Evolutionary conservation across 345 rosid genomes (phyloP).

Genomic region (Pistacia vera): DNA sequence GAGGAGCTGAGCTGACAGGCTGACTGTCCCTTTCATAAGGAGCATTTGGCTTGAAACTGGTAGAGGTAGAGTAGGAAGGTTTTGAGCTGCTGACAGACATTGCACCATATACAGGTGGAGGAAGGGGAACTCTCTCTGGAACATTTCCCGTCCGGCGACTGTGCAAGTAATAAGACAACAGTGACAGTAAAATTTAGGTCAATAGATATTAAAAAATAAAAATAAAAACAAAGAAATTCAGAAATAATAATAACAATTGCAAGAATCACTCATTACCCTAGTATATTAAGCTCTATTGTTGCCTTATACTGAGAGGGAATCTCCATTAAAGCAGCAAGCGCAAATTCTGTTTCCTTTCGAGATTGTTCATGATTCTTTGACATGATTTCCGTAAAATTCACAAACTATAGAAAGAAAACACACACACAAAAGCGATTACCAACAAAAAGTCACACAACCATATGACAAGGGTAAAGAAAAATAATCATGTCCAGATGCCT

Average conservation of each 20-base stretch:
- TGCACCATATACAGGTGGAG: conserved; percentile 65
- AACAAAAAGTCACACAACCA: not conserved
- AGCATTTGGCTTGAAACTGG: conserved; percentile 62
- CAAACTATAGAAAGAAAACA: conserved; percentile 60
- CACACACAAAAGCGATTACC: not conserved
- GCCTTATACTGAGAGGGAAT: conserved; percentile 95
- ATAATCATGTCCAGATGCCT: not conserved
- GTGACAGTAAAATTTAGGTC: conserved; percentile 10
- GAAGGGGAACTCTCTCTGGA: conserved; percentile 69
- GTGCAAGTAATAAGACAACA: conserved; percentile 26
- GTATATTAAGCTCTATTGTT: conserved; percentile 71
- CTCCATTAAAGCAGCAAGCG: conserved; percentile 95
- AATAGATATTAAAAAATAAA: not conserved
- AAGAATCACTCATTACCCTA: conserved; percentile 57
- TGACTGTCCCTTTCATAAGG: conserved; percentile 41
- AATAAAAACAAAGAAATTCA: not conserved
- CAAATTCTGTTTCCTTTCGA: conserved; percentile 87
- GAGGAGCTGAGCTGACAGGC: conserved; percentile 47
- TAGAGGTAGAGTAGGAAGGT: conserved; percentile 35
- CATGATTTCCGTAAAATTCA: conserved; percentile 93
- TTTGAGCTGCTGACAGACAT: conserved; percentile 39
- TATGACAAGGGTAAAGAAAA: not conserved
- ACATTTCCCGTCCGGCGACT: conserved; percentile 53
- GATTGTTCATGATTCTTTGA: conserved; percentile 55
- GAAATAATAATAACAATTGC: not conserved